These are phyloP conservation scores for Serpula lacrymans DNA, from an alignment of 768 basidiomycete species.

Conservation along the genomic window DNA sequence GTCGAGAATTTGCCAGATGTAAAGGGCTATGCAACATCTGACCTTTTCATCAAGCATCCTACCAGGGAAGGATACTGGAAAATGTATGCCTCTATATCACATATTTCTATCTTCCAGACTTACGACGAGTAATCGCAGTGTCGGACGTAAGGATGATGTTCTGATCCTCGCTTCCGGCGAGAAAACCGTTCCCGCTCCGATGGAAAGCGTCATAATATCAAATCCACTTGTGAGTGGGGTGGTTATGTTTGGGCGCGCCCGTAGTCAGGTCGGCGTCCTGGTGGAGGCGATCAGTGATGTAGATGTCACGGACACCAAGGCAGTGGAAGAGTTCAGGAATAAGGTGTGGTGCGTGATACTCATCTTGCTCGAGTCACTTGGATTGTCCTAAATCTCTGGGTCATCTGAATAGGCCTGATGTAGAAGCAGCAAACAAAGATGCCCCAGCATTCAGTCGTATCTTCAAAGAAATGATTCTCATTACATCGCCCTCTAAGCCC, in stretches of 20 bases:
- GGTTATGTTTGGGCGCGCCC: conserved; percentile 31
- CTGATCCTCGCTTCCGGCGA: conserved; percentile 29
- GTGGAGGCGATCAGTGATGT: conserved; percentile 22
- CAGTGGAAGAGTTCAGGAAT: conserved; percentile 11
- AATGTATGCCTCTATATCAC: conserved; percentile 1
- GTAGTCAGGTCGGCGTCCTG: conserved; percentile 26
- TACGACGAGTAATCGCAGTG: too few species aligned
- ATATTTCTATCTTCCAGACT: neutral
- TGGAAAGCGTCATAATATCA: conserved; percentile 19
- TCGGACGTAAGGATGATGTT: conserved; percentile 35
- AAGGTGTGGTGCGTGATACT: conserved; percentile 20
- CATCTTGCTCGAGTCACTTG: neutral
- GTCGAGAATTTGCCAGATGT: neutral
- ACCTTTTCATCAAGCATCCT: neutral
- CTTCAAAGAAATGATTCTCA: conserved; percentile 51
- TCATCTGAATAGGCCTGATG: conserved; percentile 26
- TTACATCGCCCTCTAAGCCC: conserved; percentile 37
- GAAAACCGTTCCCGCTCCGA: conserved; percentile 31
- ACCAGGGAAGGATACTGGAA: neutral
- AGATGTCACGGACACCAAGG: conserved; percentile 9
- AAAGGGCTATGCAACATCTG: conserved; percentile 2
- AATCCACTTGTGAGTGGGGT: conserved; percentile 17
- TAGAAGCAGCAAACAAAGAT: conserved; percentile 38
- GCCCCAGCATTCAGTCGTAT: conserved; percentile 39
- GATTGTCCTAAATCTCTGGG: neutral